Evolutionary conservation across 306 rosid genomes (phyloP), one percentile per base, ranked within the genome.

Genomic region (Abrus pulchellus): DNA sequence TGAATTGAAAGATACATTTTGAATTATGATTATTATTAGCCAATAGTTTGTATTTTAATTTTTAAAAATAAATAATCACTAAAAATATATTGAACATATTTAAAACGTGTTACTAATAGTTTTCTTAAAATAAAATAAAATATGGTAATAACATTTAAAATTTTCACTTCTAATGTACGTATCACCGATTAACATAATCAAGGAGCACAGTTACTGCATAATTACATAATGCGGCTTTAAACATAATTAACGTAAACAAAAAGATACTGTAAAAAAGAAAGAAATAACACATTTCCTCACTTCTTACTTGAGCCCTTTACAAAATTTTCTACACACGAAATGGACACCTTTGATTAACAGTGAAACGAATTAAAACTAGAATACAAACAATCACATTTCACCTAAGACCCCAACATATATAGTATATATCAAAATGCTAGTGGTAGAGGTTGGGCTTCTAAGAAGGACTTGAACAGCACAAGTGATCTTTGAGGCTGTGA

Each of bases 401-500:
- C 32, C 70, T 3, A 79, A 27, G 49, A 27, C 33, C 13, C 10
- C 44, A 64, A 36, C 40, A 76, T 65, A 13, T 14, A 34, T 12
- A 2, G 4, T 6, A 47, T 12, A 50, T 5, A 20, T 91, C 87
- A 95, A 87, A 91, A 86, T 9, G 75, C 85, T 85, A 89, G 85
- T 0, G 99, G 99, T 11, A 92, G 85, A 62, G 98, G 89, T 36
- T 45, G 86, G 43, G 92, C 94, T 41, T 87, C 75, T 73, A 95
- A 66, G 85, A 95, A 91, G 44, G 98, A 89, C 85, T 83, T 95
- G 86, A 95, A 95, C 72, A 95, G 76, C 48, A 90, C 97, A 41
- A 95, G 89, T 34, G 99, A 93, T 84, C 99, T 87, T 86, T 90
- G 88, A 52, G 99, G 99, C 81, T 93, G 98, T 7, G 99, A 95